phyloP scores from a whole-genome alignment of 768 basidiomycete genomes.

The Tubosaeta sp. region DNA sequence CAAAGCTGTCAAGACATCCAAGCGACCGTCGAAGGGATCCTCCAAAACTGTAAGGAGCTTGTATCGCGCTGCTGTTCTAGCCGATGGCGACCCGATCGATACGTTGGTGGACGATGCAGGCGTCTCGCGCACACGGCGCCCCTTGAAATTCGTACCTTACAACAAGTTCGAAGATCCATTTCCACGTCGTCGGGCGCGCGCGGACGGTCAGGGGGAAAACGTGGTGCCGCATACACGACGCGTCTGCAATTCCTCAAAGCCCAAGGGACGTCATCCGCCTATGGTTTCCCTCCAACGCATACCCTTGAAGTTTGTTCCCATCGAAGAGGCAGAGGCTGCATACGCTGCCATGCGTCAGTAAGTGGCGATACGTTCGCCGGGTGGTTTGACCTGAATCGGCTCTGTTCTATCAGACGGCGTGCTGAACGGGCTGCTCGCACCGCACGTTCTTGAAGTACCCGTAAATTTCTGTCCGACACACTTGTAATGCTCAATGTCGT shows the following conservation, averaged over 20 bases:
- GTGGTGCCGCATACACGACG: not conserved
- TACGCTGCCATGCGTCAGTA: constrained; percentile 27
- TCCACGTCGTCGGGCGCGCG: not conserved
- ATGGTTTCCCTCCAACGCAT: constrained; percentile 1
- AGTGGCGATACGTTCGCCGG: not conserved
- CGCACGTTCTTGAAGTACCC: not conserved
- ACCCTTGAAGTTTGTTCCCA: constrained; percentile 23
- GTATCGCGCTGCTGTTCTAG: constrained; percentile 25
- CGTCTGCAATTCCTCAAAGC: not conserved
- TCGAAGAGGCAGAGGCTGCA: constrained; percentile 26
- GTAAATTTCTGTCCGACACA: not conserved
- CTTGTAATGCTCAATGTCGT: not conserved
- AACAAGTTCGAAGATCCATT: constrained; percentile 14
- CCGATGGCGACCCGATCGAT: constrained; percentile 23
- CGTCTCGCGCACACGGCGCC: constrained; percentile 16
- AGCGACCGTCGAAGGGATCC: not conserved
- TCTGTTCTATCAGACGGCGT: constrained; percentile 4
- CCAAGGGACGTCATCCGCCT: constrained; percentile 1
- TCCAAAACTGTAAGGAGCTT: constrained; percentile 13
- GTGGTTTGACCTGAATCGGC: not conserved
- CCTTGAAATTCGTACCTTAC: constrained; percentile 27
- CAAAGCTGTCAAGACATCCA: not conserved
- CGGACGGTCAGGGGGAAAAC: not conserved
- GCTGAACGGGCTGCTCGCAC: not conserved
- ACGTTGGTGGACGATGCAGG: constrained; percentile 9